These are phyloP conservation scores for Aspergillus clavatus DNA, from an alignment of 2,329 filamentous ascomycete genomes.

Conservation along the genomic window DNA sequence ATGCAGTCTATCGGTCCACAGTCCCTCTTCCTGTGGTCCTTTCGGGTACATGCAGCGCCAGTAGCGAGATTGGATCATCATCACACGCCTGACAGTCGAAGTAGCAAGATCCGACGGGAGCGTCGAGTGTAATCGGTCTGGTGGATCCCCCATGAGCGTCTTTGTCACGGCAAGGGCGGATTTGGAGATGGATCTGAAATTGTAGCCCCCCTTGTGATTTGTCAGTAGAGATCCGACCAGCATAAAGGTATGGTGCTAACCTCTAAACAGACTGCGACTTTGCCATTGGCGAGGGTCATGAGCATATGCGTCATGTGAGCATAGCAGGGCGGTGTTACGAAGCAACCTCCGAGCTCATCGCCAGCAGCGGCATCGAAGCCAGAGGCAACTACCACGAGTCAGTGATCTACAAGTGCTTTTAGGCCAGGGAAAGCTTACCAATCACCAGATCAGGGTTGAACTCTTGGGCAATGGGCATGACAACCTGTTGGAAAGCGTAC, in stretches of 20 bases:
- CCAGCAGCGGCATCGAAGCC: constrained; percentile 95
- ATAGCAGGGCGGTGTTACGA: constrained; percentile 85
- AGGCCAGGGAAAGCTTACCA: constrained; percentile 33
- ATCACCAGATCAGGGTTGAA: constrained; percentile 94
- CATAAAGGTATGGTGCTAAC: constrained; percentile 22
- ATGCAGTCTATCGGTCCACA: constrained; percentile 57
- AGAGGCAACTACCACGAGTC: constrained; percentile 61
- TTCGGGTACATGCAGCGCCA: constrained; percentile 86
- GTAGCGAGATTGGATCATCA: constrained; percentile 58
- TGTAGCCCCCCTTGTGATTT: constrained; percentile 68
- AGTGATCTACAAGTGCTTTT: constrained; percentile 2
- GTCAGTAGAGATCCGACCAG: not conserved
- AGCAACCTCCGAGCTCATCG: constrained; percentile 87
- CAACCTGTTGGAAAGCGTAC: constrained; percentile 88
- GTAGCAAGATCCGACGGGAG: constrained; percentile 50
- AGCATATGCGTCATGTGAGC: constrained; percentile 99
- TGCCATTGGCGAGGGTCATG: constrained; percentile 87
- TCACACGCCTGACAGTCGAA: constrained; percentile 53
- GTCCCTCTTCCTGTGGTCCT: constrained; percentile 25
- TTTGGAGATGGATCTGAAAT: constrained; percentile 83
- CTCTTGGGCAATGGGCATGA: constrained; percentile 93
- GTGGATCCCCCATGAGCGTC: constrained; percentile 93
- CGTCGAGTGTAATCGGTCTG: constrained; percentile 53
- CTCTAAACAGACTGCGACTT: constrained; percentile 86
- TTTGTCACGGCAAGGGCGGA: constrained; percentile 87